Evolutionary conservation across 257 asterid species (phyloP).

Genomic region (Ilex asprella): DNA sequence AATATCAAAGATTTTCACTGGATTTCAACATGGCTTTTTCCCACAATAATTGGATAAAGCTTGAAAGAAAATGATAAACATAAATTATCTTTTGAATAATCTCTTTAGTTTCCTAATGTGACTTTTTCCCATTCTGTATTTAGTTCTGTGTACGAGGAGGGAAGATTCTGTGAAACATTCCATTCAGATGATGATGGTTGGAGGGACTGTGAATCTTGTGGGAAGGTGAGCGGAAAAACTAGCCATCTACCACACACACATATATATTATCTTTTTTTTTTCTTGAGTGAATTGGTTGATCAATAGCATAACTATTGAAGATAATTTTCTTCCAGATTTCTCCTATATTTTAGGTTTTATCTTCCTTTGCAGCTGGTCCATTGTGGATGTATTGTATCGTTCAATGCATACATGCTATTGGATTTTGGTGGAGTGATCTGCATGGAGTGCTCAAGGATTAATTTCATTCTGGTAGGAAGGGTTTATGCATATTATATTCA

Average conservation of each 20-base stretch:
- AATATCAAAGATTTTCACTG: not conserved
- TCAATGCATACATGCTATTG: conserved; percentile 52
- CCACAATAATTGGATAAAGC: not conserved
- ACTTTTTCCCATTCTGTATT: conserved; percentile 12
- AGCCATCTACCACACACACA: not conserved
- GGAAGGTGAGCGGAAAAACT: conserved; percentile 44
- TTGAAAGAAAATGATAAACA: not conserved
- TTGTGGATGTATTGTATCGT: conserved; percentile 82
- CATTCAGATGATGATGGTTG: conserved; percentile 68
- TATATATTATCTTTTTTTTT: not conserved
- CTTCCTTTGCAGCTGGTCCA: conserved; percentile 52
- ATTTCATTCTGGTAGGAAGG: conserved; percentile 51
- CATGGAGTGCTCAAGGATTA: conserved; percentile 71
- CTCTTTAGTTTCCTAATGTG: not conserved
- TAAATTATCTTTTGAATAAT: not conserved
- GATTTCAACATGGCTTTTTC: not conserved
- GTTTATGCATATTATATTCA: not conserved
- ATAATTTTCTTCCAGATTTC: not conserved
- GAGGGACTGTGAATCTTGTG: conserved; percentile 85
- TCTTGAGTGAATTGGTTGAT: not conserved
- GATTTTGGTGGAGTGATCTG: conserved; percentile 80
- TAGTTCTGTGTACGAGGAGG: conserved; percentile 55
- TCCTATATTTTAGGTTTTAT: not conserved
- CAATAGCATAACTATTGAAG: not conserved
- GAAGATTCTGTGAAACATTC: conserved; percentile 72